Percentiles rank a stretch among this genome's conserved stretches.
These are phyloP conservation scores for Tricholoma terreum DNA, from an alignment of 768 basidiomycete species.

Conservation along the genomic window DNA sequence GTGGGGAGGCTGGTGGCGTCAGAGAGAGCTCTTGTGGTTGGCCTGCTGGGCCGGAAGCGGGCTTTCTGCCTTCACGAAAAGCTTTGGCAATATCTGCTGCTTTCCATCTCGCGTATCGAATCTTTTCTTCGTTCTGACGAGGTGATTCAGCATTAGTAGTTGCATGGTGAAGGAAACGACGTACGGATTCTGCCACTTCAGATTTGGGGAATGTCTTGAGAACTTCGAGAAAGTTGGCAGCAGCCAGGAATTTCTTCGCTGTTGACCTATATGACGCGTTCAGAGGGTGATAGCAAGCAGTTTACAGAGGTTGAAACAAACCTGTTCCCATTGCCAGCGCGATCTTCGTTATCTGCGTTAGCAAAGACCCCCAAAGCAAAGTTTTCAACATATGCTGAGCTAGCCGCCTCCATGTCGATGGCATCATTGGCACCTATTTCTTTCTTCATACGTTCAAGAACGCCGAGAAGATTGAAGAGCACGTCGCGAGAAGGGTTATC, in stretches of 20 bases:
- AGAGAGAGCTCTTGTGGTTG: slow-evolving; percentile 21
- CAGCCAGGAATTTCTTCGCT: slow-evolving; percentile 92
- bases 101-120: slow-evolving; percentile 96
- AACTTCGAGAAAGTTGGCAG: slow-evolving; percentile 92
- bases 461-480: slow-evolving; percentile 69
- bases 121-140: slow-evolving; percentile 75
- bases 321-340: slow-evolving; percentile 74
- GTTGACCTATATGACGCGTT: slow-evolving; percentile 62
- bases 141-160: neutral
- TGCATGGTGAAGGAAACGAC: neutral
- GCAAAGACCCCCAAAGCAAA: slow-evolving; percentile 91
- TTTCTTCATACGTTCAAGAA: slow-evolving; percentile 78
- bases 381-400: slow-evolving; percentile 90
- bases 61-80: slow-evolving; percentile 87
- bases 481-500: slow-evolving; percentile 61
- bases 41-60: slow-evolving; percentile 74
- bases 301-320: slow-evolving; percentile 26
- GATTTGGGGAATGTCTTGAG: slow-evolving; percentile 69
- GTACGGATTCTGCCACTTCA: slow-evolving; percentile 56
- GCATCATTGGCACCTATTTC: slow-evolving; percentile 75
- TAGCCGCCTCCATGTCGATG: slow-evolving; percentile 76
- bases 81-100: slow-evolving; percentile 94
- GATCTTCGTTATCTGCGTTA: slow-evolving; percentile 88
- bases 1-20: slow-evolving; percentile 8
- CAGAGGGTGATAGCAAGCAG: slow-evolving; percentile 6